phyloP scores from a whole-genome alignment of 768 basidiomycete species.

The Tricholoma sp. region DNA sequence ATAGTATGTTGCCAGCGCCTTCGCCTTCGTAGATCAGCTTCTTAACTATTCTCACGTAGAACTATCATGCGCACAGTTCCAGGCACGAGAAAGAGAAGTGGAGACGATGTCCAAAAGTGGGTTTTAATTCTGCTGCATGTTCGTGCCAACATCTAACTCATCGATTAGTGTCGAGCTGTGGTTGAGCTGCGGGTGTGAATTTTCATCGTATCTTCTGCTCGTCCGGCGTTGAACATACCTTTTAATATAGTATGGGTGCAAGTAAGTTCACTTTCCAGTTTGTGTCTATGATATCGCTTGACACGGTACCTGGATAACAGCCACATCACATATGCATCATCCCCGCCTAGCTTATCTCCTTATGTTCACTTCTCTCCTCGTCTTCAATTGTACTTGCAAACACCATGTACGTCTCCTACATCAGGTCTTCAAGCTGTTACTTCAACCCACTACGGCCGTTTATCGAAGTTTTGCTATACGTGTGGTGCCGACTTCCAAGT shows the following conservation, averaged over 20 bases:
- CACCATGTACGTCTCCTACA: neutral
- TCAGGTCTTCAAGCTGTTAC: neutral
- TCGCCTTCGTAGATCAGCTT: too few relatives aligned
- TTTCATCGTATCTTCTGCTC: neutral
- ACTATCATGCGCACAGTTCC: neutral
- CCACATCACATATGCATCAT: neutral
- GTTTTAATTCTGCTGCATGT: neutral
- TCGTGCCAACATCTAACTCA: neutral
- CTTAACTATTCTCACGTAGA: too few relatives aligned
- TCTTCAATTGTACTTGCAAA: neutral
- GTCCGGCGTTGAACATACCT: neutral
- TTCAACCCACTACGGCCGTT: too few relatives aligned
- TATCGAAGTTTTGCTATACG: neutral
- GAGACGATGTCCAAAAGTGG: neutral
- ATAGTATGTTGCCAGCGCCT: too few relatives aligned
- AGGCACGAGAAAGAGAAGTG: neutral
- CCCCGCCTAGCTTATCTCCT: neutral
- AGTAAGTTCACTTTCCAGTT: neutral
- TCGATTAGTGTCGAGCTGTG: neutral
- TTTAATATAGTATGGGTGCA: neutral
- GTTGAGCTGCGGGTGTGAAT: neutral
- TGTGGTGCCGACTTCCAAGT: neutral
- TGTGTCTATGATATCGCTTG: neutral
- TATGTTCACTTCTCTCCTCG: neutral
- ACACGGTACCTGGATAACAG: neutral